phyloP scores from a whole-genome alignment of 1,139 yeast species.

The Suhomyces ambrosiae region DNA sequence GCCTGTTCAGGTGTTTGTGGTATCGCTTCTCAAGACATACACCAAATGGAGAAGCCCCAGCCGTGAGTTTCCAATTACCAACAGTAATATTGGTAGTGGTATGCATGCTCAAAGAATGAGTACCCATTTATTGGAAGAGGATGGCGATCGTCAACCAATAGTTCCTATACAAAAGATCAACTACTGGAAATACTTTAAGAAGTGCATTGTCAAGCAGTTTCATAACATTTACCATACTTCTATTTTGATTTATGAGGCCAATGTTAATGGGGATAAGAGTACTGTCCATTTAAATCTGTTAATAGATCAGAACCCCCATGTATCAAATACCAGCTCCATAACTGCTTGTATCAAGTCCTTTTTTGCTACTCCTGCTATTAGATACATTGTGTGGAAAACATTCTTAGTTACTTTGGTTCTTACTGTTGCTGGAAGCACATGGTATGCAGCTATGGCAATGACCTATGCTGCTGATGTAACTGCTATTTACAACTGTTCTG shows the following conservation, averaged over 20 bases:
- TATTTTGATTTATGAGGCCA: slow-evolving; percentile 47
- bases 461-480: slow-evolving; percentile 87
- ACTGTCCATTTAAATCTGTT: slow-evolving; percentile 38
- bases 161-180: slow-evolving; percentile 21
- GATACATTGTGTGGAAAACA: slow-evolving; percentile 48
- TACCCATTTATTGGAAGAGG: slow-evolving; percentile 31
- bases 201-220: slow-evolving; percentile 49
- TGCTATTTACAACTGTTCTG: slow-evolving; percentile 88
- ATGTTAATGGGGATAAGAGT: slow-evolving; percentile 39
- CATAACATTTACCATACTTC: slow-evolving; percentile 56
- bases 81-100: slow-evolving; percentile 13
- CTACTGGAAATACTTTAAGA: slow-evolving; percentile 38
- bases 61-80: slow-evolving; percentile 12
- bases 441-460: slow-evolving; percentile 83
- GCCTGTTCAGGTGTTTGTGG: slow-evolving; percentile 65
- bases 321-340: slow-evolving; percentile 43
- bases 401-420: slow-evolving; percentile 56
- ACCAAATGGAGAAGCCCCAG: slow-evolving; percentile 23
- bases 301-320: slow-evolving; percentile 44
- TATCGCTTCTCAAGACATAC: slow-evolving; percentile 49
- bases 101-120: slow-evolving; percentile 34
- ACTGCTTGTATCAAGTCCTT: slow-evolving; percentile 40
- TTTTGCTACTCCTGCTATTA: slow-evolving; percentile 46
- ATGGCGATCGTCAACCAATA: slow-evolving; percentile 16
- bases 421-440: slow-evolving; percentile 77